Conservation (phyloP, 1,139 yeast genomes). For the Sugiyamaella paludigena region DNA sequence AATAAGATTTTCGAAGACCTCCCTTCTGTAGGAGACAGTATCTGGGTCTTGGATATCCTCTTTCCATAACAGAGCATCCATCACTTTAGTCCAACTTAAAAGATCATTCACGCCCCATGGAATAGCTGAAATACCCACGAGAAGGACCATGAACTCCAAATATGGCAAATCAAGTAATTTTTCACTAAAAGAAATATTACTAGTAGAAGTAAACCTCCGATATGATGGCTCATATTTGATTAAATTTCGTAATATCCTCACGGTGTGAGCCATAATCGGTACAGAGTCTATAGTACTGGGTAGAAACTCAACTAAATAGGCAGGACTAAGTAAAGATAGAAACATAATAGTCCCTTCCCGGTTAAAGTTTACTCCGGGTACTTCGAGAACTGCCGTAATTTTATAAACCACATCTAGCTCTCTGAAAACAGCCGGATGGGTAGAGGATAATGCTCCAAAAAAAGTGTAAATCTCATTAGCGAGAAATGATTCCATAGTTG, state of each 20-base stretch:
- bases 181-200: conserved; percentile 7
- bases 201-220: neutral
- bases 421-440: conserved; percentile 22
- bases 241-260: conserved; percentile 21
- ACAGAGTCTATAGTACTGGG: conserved; percentile 16
- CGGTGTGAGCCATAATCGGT: conserved; percentile 18
- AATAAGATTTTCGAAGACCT: conserved; percentile 25
- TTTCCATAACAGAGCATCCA: conserved; percentile 26
- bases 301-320: conserved; percentile 20
- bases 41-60: conserved; percentile 26
- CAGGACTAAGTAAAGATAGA: conserved; percentile 23
- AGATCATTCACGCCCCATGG: conserved; percentile 26
- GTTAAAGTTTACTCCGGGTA: conserved; percentile 9
- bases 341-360: conserved; percentile 16
- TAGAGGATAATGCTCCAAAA: conserved; percentile 26
- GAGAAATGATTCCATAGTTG: conserved; percentile 21
- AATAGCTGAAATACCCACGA: conserved; percentile 21
- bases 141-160: conserved; percentile 25
- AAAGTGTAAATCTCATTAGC: conserved; percentile 25
- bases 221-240: conserved; percentile 11
- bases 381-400: conserved; percentile 13
- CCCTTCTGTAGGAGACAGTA: conserved; percentile 23
- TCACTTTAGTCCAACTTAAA: conserved; percentile 30
- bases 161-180: conserved; percentile 23
- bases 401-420: conserved; percentile 23